Evolutionary conservation across 2,329 filamentous ascomycete species (phyloP).

Genomic region (Pezicula radicicola): DNA sequence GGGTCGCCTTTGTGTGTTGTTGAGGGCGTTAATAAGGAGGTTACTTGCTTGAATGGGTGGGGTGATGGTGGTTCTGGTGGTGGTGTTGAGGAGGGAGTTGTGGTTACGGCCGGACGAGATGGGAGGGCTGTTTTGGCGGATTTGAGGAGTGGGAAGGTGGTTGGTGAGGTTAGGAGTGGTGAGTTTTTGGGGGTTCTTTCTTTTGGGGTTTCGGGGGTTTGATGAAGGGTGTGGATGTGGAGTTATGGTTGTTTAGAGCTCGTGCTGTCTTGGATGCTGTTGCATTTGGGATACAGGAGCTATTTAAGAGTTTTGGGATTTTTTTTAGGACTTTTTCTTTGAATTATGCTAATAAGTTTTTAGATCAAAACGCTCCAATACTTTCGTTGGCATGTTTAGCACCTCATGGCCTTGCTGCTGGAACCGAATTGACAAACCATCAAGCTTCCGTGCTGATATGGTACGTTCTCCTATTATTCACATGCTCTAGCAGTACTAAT

Average conservation of each 20-base stretch:
- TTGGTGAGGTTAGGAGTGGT: constrained; percentile 31
- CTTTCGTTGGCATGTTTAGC: constrained; percentile 61
- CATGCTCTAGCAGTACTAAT: background rate
- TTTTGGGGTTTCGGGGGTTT: background rate
- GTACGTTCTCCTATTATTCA: constrained; percentile 34
- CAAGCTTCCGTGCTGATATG: constrained; percentile 60
- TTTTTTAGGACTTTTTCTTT: background rate
- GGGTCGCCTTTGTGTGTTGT: constrained; percentile 46
- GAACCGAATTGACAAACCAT: constrained; percentile 68
- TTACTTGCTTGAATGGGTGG: constrained; percentile 59
- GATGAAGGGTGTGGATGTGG: background rate
- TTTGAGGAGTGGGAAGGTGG: constrained; percentile 49
- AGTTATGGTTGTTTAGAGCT: background rate
- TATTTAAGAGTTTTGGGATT: background rate
- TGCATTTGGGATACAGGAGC: too few species aligned
- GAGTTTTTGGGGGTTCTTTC: constrained; percentile 9
- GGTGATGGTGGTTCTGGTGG: constrained; percentile 46
- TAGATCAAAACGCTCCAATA: constrained; percentile 49
- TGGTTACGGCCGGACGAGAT: constrained; percentile 65
- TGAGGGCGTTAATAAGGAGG: constrained; percentile 54
- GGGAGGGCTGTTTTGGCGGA: constrained; percentile 68
- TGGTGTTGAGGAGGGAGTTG: constrained; percentile 41
- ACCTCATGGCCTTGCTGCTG: constrained; percentile 62
- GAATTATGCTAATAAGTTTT: background rate
- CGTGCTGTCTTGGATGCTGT: too few species aligned